Conservation (phyloP, 1,284 basidiomycete genomes). For the Trichosporon sp. region DNA sequence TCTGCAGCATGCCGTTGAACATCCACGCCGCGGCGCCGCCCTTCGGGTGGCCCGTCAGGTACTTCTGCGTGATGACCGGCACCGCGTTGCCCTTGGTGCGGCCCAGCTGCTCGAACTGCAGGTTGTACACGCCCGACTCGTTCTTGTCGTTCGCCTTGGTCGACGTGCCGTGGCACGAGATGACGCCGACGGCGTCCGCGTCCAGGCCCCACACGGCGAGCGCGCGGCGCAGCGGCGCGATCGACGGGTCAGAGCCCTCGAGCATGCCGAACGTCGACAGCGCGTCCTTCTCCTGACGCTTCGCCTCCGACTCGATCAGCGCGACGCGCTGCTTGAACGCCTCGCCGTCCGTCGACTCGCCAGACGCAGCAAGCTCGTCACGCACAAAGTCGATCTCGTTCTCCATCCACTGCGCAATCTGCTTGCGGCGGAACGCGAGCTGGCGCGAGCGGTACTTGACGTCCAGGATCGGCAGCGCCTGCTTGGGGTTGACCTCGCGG, state of each 20-base stretch:
- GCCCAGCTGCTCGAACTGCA: constrained; percentile 79
- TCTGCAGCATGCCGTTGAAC: constrained; percentile 87
- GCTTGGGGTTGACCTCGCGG: constrained; percentile 66
- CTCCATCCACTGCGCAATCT: constrained; percentile 87
- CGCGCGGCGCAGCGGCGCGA: constrained; percentile 87
- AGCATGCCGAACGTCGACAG: constrained; percentile 89
- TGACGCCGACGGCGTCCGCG: constrained; percentile 74
- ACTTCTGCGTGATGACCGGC: constrained; percentile 96
- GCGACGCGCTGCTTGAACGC: constrained; percentile 69
- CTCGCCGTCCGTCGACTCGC: constrained; percentile 58
- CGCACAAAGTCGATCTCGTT: constrained; percentile 80
- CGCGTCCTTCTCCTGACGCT: constrained; percentile 83
- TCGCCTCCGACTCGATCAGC: constrained; percentile 82
- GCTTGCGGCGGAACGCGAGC: constrained; percentile 83
- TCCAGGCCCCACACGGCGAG: constrained; percentile 94
- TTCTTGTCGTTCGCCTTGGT: constrained; percentile 98
- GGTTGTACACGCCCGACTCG: constrained; percentile 94
- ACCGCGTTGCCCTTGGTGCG: constrained; percentile 91
- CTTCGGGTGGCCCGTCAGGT: constrained; percentile 90
- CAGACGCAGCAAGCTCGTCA: constrained; percentile 62
- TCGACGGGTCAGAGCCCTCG: constrained; percentile 74
- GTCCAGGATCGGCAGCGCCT: constrained; percentile 69
- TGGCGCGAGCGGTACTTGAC: constrained; percentile 83
- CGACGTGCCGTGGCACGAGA: constrained; percentile 67
- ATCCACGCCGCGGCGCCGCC: constrained; percentile 98